These are phyloP conservation scores for Mikania micrantha DNA, from an alignment of 129 eudicot genomes.

Conservation along the genomic window DNA sequence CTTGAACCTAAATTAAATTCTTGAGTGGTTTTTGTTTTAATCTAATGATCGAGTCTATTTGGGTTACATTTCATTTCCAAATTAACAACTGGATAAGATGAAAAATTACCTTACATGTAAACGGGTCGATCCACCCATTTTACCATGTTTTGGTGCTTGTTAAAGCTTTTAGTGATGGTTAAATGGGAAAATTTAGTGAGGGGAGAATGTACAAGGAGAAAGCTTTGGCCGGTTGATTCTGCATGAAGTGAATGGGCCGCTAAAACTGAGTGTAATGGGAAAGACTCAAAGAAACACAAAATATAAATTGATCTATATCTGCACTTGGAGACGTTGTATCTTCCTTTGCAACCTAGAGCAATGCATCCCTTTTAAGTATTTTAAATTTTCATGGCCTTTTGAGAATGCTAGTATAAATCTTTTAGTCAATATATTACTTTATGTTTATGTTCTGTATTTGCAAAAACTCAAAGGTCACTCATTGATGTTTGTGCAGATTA, in stretches of 20 bases:
- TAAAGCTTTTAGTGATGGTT: constrained; percentile 35
- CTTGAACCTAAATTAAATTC: no score
- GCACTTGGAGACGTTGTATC: constrained; percentile 96
- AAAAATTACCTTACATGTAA: no score
- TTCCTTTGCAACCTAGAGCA: constrained; percentile 76
- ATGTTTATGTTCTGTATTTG: constrained; percentile 5
- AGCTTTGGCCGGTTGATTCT: constrained; percentile 79
- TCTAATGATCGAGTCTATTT: no score
- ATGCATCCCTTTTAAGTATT: constrained; percentile 73
- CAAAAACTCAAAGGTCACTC: constrained; percentile 94
- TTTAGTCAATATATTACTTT: background rate
- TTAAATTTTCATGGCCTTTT: background rate
- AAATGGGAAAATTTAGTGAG: constrained; percentile 72
- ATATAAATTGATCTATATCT: constrained; percentile 80
- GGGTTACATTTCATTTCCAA: no score
- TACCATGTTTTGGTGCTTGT: background rate
- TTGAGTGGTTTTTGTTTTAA: no score
- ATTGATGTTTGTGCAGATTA: constrained; percentile 90
- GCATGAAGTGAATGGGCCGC: constrained; percentile 92
- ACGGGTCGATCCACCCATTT: no score
- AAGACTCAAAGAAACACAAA: constrained; percentile 79
- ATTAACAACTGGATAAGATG: no score
- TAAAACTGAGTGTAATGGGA: constrained; percentile 89
- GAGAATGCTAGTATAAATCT: background rate
- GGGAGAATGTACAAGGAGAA: constrained; percentile 84